Evolutionary conservation across 345 rosid genomes (phyloP), one percentile per base, ranked within the genome.

Genomic region (Lumnitzera littorea): DNA sequence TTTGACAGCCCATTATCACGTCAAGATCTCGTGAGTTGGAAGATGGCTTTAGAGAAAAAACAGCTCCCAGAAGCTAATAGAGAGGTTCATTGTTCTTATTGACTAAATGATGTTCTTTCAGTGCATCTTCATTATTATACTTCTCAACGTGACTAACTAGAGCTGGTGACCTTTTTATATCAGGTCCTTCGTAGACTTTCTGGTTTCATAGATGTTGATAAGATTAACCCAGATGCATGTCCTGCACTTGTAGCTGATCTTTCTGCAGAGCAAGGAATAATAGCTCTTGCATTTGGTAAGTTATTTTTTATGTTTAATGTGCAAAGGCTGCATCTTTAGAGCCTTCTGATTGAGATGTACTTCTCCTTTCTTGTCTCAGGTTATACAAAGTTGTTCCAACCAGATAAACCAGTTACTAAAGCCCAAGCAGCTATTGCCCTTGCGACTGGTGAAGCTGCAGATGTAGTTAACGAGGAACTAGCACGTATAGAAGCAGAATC

Each of bases 11-110:
- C 89, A 70, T 78, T 90, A 51, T 84, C 97, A 23, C 95, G 97
- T 43, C 99, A 94, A 78, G 95, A 90, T 77, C 95, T 94, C 66
- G 82, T 94, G 17, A 82, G 87, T 73, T 94, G 99, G 99, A 94
- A 90, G 79, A 89, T 89, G 97, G 89, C 90, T 62, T 68, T 94
- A 23, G 99, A 90, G 76, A 83, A 71, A 56, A 73, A 80, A 68
- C 87, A 84, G 62, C 96, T 94, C 56, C 91, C 96, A 61, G 90
- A 84, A 81, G 91, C 91, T 62, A 78, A 94, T 66, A 72, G 65
- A 79, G 78, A 86, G 95, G 99, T 94, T 50, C 47, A 24, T 25
- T 20, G 20, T 51, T 61, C 25, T 25, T 16, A n/a, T 36, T 7
- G 7, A 36, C 43, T 5, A 2, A 6, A 36, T 36, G 43, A 5